Evolutionary conservation across 495 filamentous ascomycete species (phyloP), one percentile per base, ranked within the genome.

Genomic region (Podospora didyma): DNA sequence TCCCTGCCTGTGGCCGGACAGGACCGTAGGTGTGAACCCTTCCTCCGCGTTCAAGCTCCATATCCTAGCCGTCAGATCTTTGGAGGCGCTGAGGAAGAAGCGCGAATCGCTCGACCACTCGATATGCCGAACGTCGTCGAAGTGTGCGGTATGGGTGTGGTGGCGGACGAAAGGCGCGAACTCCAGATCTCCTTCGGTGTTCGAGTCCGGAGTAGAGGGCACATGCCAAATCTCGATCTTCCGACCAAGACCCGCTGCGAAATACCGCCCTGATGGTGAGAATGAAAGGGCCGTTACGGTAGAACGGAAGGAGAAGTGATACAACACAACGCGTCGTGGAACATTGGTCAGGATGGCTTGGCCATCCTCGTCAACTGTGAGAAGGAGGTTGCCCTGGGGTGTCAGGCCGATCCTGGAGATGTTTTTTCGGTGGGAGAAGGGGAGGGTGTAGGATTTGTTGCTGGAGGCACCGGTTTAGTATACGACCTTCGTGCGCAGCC

Each of bases 211-310:
- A 2, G 88, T 91, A 19, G 87, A 89, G 7, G 94, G 95, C 20
- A 95, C 95, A 62, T 95, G 89, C 94, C 94, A 98, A 46, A 96
- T 84, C 74, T 98, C 91, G 57, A 96, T 82, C 54, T 88, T 86
- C 59, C 93, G 79, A 12, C 90, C 92, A 23, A 94, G 72, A 46
- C 86, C 92, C 17, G 90, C 92, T 34, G 86, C 93, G 66, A 98
- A 97, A 67, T 95, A 83, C 19, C 84, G 86, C 22, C 94, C 94
- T 2, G 91, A 93, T 2, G 92, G 92, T 20, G 95, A 94, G 69
- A 98, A 97, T 16, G 89, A 85, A 46, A 98, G 83, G 7, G 92
- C 88, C 17, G 90, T 86, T 31, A 96, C 84, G 14, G 81, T 75
- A n/a, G 79, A 81, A 65, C 87, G 89, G 80, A 98, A 95, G 41